Base-by-base conservation (phyloP, 2,329 filamentous ascomycete genomes). In the Pyrenophora tritici-repentis region DNA sequence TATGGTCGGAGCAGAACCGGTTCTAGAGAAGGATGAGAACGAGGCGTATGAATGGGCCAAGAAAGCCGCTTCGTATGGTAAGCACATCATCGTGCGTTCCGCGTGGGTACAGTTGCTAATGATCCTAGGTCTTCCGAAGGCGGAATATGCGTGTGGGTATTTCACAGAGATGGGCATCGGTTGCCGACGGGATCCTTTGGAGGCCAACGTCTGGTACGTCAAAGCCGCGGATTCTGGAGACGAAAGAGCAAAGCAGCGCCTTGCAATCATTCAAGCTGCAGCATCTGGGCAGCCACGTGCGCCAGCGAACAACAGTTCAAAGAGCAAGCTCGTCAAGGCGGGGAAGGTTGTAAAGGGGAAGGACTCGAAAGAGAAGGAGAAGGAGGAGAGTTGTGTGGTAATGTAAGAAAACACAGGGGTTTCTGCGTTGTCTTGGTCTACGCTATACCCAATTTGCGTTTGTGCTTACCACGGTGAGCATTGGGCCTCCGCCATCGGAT, bases 111-210 rank as follows among this genome's bases (percentile, higher is more conserved):
- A 22, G 13, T 46, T 39, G 35, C 58, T 68, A 50, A 69, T 18
- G 14, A 42, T n/a, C 29, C 2, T 58, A 90, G 88, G 85, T 42
- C 83, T 76, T 46, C 67, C 76, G 26, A 81, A 81, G 79, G 94
- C 94, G n/a, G 86, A 97, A 72, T 99, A 97, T 65, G 91, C 94
- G 0, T 85, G 96, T 17, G 94, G 91, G 37, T 97, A 97, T 75
- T 99, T 99, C 72, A 97, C 92, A 4, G 94, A 99, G 73, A 96
- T 95, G 90, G 94, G 94, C 56, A 97, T 99, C 63, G 94, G 94
- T 42, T 97, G 91, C 73, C 89, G 91, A 32, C 86, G 91, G 41
- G 94, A 99, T 72, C 86, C 93, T n/a, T 83, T 99, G 36, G 92
- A 97, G 73, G 93, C 94, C 62, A 99, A 99, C 68, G 90, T 96